Evolutionary conservation across 148 eudicot species (phyloP).

Genomic region (Fagopyrum tataricum): DNA sequence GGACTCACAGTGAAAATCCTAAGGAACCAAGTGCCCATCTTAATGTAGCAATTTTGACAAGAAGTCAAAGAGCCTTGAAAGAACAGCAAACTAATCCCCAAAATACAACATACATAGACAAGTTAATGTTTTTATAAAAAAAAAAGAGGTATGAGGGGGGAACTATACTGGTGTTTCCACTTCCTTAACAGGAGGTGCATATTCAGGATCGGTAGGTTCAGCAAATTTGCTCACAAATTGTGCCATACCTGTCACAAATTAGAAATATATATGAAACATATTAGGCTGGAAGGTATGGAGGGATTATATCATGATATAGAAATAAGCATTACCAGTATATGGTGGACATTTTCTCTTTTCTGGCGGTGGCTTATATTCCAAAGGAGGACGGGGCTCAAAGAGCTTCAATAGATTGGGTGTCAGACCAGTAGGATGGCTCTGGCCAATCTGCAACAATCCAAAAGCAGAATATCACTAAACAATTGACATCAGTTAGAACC

Average conservation of each 20-base stretch:
- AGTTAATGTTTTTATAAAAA: neutral
- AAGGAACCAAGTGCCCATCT: neutral
- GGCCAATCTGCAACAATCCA: constrained; percentile 60
- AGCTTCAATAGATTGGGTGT: constrained; percentile 75
- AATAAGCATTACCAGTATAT: constrained; percentile 52
- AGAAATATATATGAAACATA: constrained; percentile 6
- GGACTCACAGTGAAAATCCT: neutral
- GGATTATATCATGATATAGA: neutral
- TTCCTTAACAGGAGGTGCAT: constrained; percentile 74
- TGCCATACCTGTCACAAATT: constrained; percentile 58
- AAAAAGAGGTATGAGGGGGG: neutral
- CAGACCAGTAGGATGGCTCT: constrained; percentile 90
- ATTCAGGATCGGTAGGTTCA: constrained; percentile 81
- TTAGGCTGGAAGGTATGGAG: neutral
- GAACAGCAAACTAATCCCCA: neutral
- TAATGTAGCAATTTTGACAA: neutral
- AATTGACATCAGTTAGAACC: neutral
- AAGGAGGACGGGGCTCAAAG: constrained; percentile 89
- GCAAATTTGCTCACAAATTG: constrained; percentile 80
- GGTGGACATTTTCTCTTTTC: constrained; percentile 93
- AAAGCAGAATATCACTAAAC: neutral
- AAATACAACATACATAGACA: neutral
- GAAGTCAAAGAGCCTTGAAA: neutral
- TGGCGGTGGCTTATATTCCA: constrained; percentile 84
- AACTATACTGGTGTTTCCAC: constrained; percentile 76